Percentiles rank a stretch among this genome's conserved stretches.
Evolutionary conservation across 495 filamentous ascomycete genomes (phyloP).

Genomic region (Daldinia decipiens): DNA sequence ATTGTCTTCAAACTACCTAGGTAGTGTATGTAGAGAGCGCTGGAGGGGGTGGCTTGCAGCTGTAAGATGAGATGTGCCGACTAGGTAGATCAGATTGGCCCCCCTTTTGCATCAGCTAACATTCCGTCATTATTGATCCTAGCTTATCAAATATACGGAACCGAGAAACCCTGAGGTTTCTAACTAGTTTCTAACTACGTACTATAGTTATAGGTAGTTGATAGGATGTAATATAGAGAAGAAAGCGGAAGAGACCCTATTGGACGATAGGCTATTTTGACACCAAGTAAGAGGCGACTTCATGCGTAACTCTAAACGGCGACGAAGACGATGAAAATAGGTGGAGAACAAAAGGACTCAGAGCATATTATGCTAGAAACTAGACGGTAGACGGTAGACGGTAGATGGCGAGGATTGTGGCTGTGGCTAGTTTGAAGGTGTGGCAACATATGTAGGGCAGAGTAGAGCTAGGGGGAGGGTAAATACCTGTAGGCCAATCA

Average conservation of each 20-base stretch:
- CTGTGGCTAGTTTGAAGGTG: conserved; percentile 26
- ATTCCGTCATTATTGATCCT: conserved; percentile 1
- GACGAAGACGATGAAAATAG: conserved; percentile 12
- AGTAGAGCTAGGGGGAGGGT: conserved; percentile 1
- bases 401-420: conserved; percentile 5
- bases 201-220: neutral
- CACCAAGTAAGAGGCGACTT: conserved; percentile 16
- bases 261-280: conserved; percentile 3
- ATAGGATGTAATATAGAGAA: neutral
- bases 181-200: neutral
- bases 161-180: neutral
- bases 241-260: conserved; percentile 6
- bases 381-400: neutral
- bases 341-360: neutral
- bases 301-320: conserved; percentile 11
- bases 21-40: neutral
- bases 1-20: neutral
- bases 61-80: conserved; percentile 34
- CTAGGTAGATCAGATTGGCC: conserved; percentile 11
- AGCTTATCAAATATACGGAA: conserved; percentile 9
- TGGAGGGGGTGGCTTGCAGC: conserved; percentile 39
- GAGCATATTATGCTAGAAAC: too few relatives aligned
- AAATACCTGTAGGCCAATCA: conserved; percentile 22
- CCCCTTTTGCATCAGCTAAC: neutral
- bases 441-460: conserved; percentile 32